Evolutionary conservation across 257 asterid species (phyloP).

Genomic region (Solanum chmielewskii): DNA sequence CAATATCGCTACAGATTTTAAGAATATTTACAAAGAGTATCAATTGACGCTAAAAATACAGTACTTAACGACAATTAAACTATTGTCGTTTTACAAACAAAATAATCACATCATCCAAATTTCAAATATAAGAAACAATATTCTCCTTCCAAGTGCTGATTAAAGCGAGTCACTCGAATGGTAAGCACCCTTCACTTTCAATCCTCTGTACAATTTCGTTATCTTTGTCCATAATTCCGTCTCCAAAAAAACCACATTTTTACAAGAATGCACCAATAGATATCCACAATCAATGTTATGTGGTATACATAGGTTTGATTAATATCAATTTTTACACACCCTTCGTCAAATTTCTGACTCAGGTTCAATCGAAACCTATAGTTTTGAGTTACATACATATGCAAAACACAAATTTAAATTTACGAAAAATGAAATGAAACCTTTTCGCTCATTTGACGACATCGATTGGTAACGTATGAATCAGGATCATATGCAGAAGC

Average conservation of each 20-base stretch:
- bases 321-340: background rate
- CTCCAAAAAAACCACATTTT: background rate
- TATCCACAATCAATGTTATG: background rate
- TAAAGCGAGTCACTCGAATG: background rate
- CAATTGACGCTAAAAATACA: too few species aligned
- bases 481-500: slow-evolving; percentile 48
- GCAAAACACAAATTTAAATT: background rate
- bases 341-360: background rate
- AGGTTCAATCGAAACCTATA: too few species aligned
- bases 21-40: too few species aligned
- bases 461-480: slow-evolving; percentile 36
- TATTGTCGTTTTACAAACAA: too few species aligned
- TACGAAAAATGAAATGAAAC: background rate
- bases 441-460: slow-evolving; percentile 72
- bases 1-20: too few species aligned
- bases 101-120: background rate
- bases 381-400: background rate
- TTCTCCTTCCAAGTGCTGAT: background rate
- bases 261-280: background rate
- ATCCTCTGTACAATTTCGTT: too few species aligned
- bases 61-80: background rate
- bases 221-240: background rate
- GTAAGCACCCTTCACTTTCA: background rate
- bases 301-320: background rate
- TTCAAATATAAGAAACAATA: background rate